Conservation (phyloP, 805 yeast species). For the Zygoascus tannicola region DNA sequence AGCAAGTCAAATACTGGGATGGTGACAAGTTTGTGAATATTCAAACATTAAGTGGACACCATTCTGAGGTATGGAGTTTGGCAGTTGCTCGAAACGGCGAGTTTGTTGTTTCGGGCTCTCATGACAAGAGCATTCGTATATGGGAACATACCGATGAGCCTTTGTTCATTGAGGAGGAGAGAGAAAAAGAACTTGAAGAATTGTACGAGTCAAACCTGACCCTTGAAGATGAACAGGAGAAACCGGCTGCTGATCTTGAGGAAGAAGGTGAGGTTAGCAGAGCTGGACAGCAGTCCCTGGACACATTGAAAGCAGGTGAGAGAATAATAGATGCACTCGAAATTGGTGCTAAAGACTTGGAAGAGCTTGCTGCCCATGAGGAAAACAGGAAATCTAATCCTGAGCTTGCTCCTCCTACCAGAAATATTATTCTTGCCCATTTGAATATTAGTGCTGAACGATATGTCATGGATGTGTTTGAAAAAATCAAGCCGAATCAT, state of each 20-base stretch:
- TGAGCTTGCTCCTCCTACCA: conserved; percentile 46
- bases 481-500: conserved; percentile 70
- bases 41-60: conserved; percentile 80
- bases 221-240: conserved; percentile 27
- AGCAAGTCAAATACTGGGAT: conserved; percentile 90
- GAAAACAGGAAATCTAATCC: conserved; percentile 36
- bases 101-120: conserved; percentile 73
- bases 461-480: conserved; percentile 64
- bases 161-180: conserved; percentile 93
- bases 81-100: conserved; percentile 63
- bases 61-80: conserved; percentile 87
- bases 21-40: conserved; percentile 94
- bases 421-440: conserved; percentile 67
- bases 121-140: conserved; percentile 86
- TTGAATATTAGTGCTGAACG: conserved; percentile 61
- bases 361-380: conserved; percentile 42
- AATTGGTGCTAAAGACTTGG: conserved; percentile 63
- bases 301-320: conserved; percentile 91
- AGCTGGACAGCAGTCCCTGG: conserved; percentile 77
- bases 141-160: conserved; percentile 94
- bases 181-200: conserved; percentile 93
- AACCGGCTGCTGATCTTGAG: conserved; percentile 50
- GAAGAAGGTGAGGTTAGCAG: conserved; percentile 44
- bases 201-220: conserved; percentile 74
- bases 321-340: conserved; percentile 87